Evolutionary conservation across 1,139 yeast genomes (phyloP).

Genomic region (Kurtzmaniella quercitrusa): DNA sequence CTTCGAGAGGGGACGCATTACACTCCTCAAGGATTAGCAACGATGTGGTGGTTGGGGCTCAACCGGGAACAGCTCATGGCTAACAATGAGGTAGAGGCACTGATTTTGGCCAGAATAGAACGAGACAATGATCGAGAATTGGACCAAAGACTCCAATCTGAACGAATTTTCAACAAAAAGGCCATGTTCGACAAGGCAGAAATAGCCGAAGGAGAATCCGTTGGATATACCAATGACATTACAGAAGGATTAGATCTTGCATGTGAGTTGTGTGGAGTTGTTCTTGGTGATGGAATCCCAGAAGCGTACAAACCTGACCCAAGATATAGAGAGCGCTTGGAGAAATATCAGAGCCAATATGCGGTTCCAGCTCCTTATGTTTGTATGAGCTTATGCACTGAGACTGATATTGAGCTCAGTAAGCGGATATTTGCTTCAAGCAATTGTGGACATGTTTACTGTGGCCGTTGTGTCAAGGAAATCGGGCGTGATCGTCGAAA

Average conservation of each 20-base stretch:
- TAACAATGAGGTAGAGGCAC: slow-evolving; percentile 20
- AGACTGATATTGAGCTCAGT: slow-evolving; percentile 57
- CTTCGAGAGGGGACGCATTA: background rate
- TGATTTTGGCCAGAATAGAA: slow-evolving; percentile 40
- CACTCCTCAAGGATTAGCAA: background rate
- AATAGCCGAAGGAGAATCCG: slow-evolving; percentile 17
- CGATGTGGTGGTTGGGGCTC: background rate
- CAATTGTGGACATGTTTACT: slow-evolving; percentile 80
- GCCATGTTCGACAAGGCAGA: slow-evolving; percentile 26
- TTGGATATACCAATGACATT: slow-evolving; percentile 38
- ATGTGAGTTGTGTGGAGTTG: slow-evolving; percentile 70
- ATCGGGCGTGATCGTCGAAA: slow-evolving; percentile 28
- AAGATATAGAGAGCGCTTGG: slow-evolving; percentile 23
- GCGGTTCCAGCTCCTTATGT: slow-evolving; percentile 63
- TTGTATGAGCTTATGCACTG: slow-evolving; percentile 44
- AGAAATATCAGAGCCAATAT: slow-evolving; percentile 24
- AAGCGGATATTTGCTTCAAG: slow-evolving; percentile 60
- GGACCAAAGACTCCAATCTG: slow-evolving; percentile 30
- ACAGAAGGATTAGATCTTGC: slow-evolving; percentile 29
- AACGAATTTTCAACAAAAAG: slow-evolving; percentile 27
- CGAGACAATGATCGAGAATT: slow-evolving; percentile 36
- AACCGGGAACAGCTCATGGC: background rate
- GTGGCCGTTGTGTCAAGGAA: slow-evolving; percentile 77
- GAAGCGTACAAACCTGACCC: slow-evolving; percentile 36
- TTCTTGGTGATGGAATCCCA: slow-evolving; percentile 69